phyloP scores from a whole-genome alignment of 768 basidiomycete species.

The Lactifluus volemus region DNA sequence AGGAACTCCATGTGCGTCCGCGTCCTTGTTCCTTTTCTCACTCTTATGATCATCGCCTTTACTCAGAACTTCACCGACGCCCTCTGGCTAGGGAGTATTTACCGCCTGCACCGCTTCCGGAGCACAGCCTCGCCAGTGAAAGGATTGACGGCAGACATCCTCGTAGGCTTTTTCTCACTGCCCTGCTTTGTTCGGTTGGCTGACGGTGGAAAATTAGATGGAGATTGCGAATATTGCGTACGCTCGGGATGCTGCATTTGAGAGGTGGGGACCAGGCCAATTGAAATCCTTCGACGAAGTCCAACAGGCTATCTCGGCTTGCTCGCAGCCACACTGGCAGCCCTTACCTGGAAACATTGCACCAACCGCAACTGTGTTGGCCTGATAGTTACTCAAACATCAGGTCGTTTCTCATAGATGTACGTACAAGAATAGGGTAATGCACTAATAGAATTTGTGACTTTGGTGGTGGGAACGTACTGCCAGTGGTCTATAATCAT shows the following conservation, averaged over 20 bases:
- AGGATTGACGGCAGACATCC: conserved; percentile 74
- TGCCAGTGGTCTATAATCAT: neutral
- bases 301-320: conserved; percentile 15
- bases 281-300: conserved; percentile 22
- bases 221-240: conserved; percentile 63
- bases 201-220: conserved; percentile 35
- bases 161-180: conserved; percentile 38
- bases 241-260: conserved; percentile 39
- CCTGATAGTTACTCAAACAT: neutral
- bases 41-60: neutral
- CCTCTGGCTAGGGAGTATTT: conserved; percentile 41
- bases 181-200: neutral
- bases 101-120: conserved; percentile 81
- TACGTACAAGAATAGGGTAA: neutral
- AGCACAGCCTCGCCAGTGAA: conserved; percentile 73
- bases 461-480: no score
- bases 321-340: neutral
- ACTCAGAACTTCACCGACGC: conserved; percentile 42
- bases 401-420: neutral
- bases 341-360: neutral
- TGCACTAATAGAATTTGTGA: neutral
- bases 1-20: conserved; percentile 50
- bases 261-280: conserved; percentile 51
- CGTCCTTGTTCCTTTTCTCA: neutral
- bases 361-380: neutral